Base-by-base conservation (phyloP, 352 stramenopile genomes). In the Phytopythium vexans region DNA sequence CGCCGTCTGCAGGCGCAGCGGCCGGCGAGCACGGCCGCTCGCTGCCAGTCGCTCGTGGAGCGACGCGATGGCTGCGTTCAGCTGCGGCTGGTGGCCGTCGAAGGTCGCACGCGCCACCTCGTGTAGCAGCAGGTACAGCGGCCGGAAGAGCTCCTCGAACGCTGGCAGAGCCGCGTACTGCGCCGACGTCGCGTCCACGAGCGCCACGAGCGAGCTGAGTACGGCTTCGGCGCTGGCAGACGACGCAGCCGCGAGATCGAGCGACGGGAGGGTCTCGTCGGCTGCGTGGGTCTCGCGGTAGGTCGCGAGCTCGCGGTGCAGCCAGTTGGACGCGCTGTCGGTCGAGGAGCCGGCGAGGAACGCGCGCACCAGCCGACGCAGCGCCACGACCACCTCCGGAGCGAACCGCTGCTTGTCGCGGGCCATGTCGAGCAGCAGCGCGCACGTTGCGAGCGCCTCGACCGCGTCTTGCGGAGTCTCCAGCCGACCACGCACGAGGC, bases 321-420 rank as follows among this genome's bases (percentile, higher is more conserved):
- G 64, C 74, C 77, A 86, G 47, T 85, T 55, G 53, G 8, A 58
- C 59, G 10, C 54, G 21, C 43, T 52, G 12, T 65, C 49, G n/a
- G 35, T 49, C 49, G 49, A 53, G 3, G 38, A 31, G 12, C 59
- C 60, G 31, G 61, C 62, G 34, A 77, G 54, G 45, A 88, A 87
- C 11, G 54, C 56, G n/a, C 78, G 76, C 33, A 89, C 56, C 16
- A 86, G 54, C 16, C 69, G 75, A 46, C 68, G 73, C 6, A 92
- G 41, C 35, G 70, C 81, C 14, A 70, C 64, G 36, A 87, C 47
- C 14, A 90, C 49, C 64, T 99, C 96, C 5, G 95, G 92, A 54
- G 85, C 82, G 37, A 97, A 85, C 27, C 93, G 85, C 54, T 97
- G 78, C 57, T 97, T 97, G n/a, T 96, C 80, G 11, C 70, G 74